These are phyloP conservation scores for Colletotrichum sansevieriae DNA, from an alignment of 2,329 filamentous ascomycete species.

Conservation along the genomic window DNA sequence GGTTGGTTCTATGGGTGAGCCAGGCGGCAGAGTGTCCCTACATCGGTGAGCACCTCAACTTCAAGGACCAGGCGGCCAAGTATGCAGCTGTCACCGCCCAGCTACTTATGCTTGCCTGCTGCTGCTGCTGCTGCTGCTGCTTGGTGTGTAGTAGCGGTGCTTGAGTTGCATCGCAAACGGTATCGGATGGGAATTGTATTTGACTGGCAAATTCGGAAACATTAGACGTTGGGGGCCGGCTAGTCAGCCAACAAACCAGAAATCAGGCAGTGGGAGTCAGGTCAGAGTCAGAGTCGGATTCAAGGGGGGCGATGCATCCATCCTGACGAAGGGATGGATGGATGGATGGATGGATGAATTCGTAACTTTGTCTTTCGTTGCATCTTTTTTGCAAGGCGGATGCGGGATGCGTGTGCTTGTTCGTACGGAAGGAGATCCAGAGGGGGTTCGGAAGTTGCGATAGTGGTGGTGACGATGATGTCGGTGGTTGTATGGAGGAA, in stretches of 20 bases:
- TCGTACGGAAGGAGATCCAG: slow-evolving; percentile 1
- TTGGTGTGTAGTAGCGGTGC: slow-evolving; percentile 19
- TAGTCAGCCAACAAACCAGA: slow-evolving; percentile 30
- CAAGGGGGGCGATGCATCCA: slow-evolving; percentile 16
- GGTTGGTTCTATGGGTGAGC: slow-evolving; percentile 12
- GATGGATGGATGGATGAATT: not conserved
- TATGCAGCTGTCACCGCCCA: slow-evolving; percentile 36
- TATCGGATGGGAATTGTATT: slow-evolving; percentile 22
- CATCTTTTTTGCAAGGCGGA: slow-evolving; percentile 18
- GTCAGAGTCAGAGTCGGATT: not conserved
- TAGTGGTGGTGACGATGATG: slow-evolving; percentile 11
- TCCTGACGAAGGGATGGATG: slow-evolving; percentile 9
- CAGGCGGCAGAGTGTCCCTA: slow-evolving; percentile 5
- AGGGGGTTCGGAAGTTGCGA: not conserved
- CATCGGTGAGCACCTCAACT: not conserved
- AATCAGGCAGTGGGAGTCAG: slow-evolving; percentile 9
- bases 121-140: slow-evolving; percentile 6
- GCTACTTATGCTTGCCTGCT: slow-evolving; percentile 3
- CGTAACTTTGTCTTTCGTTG: slow-evolving; percentile 22
- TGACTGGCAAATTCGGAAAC: slow-evolving; percentile 27
- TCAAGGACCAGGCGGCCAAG: slow-evolving; percentile 28
- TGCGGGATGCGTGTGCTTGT: slow-evolving; percentile 11
- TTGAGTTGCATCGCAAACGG: slow-evolving; percentile 24
- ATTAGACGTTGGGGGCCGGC: slow-evolving; percentile 29
- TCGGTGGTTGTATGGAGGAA: slow-evolving; percentile 36